Evolutionary conservation across 169 alveolate genomes (phyloP), one percentile per base, ranked within the genome.

Genomic region (Babesia bovis): DNA sequence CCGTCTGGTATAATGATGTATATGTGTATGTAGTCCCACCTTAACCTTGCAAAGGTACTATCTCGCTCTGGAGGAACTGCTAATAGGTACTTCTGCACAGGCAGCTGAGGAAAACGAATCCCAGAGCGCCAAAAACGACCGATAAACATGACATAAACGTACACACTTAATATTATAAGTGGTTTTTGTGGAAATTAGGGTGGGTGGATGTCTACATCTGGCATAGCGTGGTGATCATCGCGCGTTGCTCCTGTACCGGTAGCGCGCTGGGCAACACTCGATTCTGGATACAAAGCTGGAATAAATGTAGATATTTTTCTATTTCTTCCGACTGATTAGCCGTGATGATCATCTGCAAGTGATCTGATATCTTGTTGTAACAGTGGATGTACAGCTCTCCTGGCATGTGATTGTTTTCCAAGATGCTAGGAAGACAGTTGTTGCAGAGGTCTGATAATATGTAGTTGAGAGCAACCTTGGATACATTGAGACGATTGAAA

Each of bases 231-330:
- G 87, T 79, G 60, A 79, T 79, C 87, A 79, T 79, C 32, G 87
- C 87, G 15, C 87, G 84, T 73, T 79, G 87, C 83, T 79, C 87
- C 65, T 79, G 87, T 19, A 79, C 87, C 61, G 68, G 87, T 23
- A 79, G 63, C 23, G 87, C 87, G 70, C 87, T 79, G 30, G 87
- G 87, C 53, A 79, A 66, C 42, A 79, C 87, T 42, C 87, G 74
- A 66, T 79, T 79, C 44, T 79, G 87, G 40, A 79, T 79, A 42
- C 87, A 79, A 40, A 79, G 41, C 66, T 79, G 87, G 69, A 79
- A 79, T 40, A 79, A 40, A 35, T 79, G 87, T 13, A 79, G 87
- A 28, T 79, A 79, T 52, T 79, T 79, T 49, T 79, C 87, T 13
- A 79, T 79, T 38, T 79, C 87, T 67, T 79, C 87, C 15, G 87